Percentiles rank a stretch among this genome's conserved stretches.
Conservation (phyloP, 2,329 filamentous ascomycete genomes). For the Sporothrix brasiliensis region DNA sequence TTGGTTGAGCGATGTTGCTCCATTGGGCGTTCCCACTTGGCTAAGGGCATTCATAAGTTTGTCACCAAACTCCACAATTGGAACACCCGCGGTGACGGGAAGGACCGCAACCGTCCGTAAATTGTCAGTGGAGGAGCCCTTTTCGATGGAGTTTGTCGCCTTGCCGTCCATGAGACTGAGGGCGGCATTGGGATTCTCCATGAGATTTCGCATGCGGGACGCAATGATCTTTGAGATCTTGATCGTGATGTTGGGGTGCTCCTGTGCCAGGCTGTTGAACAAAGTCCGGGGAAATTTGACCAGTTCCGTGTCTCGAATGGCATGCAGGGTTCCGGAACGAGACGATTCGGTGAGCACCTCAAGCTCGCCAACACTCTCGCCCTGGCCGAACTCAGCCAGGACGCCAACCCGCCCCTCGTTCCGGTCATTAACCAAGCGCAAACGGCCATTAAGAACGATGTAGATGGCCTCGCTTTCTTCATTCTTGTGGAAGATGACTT, state of each 20-base stretch:
- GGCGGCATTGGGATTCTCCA: constrained; percentile 76
- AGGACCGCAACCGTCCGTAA: constrained; percentile 89
- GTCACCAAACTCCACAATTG: constrained; percentile 92
- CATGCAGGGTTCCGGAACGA: constrained; percentile 88
- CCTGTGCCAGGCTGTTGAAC: constrained; percentile 96
- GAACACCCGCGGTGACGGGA: constrained; percentile 86
- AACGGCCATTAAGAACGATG: constrained; percentile 89
- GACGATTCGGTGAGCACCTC: constrained; percentile 95
- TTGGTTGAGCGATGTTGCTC: constrained; percentile 90
- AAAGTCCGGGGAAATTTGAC: constrained; percentile 94
- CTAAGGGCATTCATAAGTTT: constrained; percentile 82
- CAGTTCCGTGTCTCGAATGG: constrained; percentile 93
- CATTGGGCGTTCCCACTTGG: constrained; percentile 86
- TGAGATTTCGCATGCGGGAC: constrained; percentile 84
- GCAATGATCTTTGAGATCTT: constrained; percentile 99
- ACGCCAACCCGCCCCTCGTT: constrained; percentile 82
- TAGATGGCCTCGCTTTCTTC: constrained; percentile 99
- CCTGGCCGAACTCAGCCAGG: constrained; percentile 90
- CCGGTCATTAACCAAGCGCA: constrained; percentile 81
- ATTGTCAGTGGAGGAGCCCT: constrained; percentile 84
- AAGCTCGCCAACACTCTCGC: constrained; percentile 94
- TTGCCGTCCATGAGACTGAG: constrained; percentile 62
- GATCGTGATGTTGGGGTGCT: constrained; percentile 97
- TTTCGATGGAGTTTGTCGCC: constrained; percentile 61
- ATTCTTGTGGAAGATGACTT: constrained; percentile 89